These are phyloP conservation scores for Amanita phalloides DNA, from an alignment of 768 basidiomycete species.

Conservation along the genomic window DNA sequence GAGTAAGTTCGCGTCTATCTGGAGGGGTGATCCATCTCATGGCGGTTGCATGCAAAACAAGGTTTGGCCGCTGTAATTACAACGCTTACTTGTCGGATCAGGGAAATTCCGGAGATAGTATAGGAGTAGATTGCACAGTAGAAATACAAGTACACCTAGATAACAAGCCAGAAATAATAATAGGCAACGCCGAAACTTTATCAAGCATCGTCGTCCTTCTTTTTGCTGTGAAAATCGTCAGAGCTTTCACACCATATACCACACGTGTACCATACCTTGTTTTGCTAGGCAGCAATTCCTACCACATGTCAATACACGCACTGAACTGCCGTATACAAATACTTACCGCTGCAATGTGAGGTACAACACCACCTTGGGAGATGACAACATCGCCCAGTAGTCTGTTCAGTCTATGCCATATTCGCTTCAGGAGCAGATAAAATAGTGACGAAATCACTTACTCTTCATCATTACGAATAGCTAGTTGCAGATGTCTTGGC, in stretches of 20 bases:
- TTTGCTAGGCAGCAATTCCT: constrained; percentile 34
- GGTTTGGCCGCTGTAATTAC: no score
- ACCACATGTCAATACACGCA: constrained; percentile 3
- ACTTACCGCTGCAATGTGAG: constrained; percentile 50
- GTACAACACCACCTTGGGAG: constrained; percentile 91
- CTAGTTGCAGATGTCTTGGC: constrained; percentile 89
- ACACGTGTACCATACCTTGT: constrained; percentile 17
- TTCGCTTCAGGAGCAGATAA: not conserved
- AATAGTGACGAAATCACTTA: constrained; percentile 21
- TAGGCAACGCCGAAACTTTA: constrained; percentile 13
- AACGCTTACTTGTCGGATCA: no score
- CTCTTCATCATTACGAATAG: constrained; percentile 93
- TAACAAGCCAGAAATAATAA: constrained; percentile 9
- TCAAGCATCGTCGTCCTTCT: constrained; percentile 30
- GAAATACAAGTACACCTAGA: constrained; percentile 8
- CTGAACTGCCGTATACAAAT: not conserved
- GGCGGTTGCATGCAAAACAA: not conserved
- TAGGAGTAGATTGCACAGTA: constrained; percentile 1
- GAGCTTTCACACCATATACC: not conserved
- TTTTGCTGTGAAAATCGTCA: constrained; percentile 18
- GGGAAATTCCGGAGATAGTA: not conserved
- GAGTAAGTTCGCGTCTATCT: constrained; percentile 60
- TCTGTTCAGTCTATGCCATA: constrained; percentile 42
- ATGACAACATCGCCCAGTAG: constrained; percentile 80
- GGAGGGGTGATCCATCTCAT: constrained; percentile 62